Evolutionary conservation across 129 eudicot genomes (phyloP).

Genomic region (Lactuca saligna): DNA sequence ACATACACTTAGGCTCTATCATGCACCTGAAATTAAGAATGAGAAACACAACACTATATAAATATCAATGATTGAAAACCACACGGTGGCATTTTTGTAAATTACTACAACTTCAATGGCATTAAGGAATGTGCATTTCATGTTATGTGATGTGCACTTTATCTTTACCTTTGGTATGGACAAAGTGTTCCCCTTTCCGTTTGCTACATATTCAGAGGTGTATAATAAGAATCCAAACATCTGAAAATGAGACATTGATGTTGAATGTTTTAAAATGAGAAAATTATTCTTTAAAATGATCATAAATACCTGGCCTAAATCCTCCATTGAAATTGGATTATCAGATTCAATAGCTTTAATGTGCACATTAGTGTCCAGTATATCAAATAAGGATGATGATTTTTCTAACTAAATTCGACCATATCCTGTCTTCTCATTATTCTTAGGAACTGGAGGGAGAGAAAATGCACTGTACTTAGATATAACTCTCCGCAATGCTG

Average conservation of each 20-base stretch:
- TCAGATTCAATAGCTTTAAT: constrained; percentile 49
- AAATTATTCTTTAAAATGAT: neutral
- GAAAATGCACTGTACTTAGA: constrained; percentile 48
- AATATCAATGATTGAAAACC: neutral
- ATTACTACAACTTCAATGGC: neutral
- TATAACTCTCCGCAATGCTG: constrained; percentile 75
- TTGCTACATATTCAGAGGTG: constrained; percentile 52
- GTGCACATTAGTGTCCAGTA: constrained; percentile 35
- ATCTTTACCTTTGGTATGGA: constrained; percentile 76
- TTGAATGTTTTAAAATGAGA: neutral
- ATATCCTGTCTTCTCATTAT: constrained; percentile 64
- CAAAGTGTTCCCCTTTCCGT: constrained; percentile 52
- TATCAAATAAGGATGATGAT: constrained; percentile 49
- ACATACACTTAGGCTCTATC: constrained; percentile 94
- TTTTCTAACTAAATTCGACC: constrained; percentile 62
- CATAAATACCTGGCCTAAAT: constrained; percentile 72
- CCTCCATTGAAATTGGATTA: constrained; percentile 82
- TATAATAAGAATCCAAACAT: constrained; percentile 83
- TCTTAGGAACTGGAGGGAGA: constrained; percentile 59
- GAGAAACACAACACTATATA: constrained; percentile 1
- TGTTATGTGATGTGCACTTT: neutral
- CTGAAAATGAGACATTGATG: constrained; percentile 45
- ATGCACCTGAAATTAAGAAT: constrained; percentile 62
- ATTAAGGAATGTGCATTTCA: neutral
- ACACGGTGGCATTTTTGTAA: neutral